These are phyloP conservation scores for Exophiala phaeomuriformis DNA, from an alignment of 2,329 filamentous ascomycete species.

Conservation along the genomic window DNA sequence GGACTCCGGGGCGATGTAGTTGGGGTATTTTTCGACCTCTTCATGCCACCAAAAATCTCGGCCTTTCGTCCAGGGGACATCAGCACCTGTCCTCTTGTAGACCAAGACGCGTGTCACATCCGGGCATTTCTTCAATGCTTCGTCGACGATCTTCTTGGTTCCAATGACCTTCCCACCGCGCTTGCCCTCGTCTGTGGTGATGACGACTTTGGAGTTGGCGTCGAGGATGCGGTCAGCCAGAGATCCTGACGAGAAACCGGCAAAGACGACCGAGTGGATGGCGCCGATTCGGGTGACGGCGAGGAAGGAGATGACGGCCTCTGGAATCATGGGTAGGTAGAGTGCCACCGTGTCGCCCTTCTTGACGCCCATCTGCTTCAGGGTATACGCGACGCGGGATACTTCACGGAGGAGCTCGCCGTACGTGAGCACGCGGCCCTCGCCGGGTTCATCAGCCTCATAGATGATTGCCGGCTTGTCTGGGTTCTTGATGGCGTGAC, in stretches of 20 bases:
- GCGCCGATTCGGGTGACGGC: slow-evolving; percentile 89
- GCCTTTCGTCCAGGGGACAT: slow-evolving; percentile 81
- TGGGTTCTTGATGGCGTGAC: slow-evolving; percentile 91
- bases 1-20: slow-evolving; percentile 79
- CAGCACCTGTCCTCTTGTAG: slow-evolving; percentile 88
- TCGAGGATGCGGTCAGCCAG: slow-evolving; percentile 91
- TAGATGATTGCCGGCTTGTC: slow-evolving; percentile 95
- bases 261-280: slow-evolving; percentile 95
- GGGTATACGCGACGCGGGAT: slow-evolving; percentile 73
- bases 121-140: slow-evolving; percentile 91
- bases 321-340: slow-evolving; percentile 98
- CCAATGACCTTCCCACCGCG: slow-evolving; percentile 95
- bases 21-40: slow-evolving; percentile 92
- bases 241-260: slow-evolving; percentile 93
- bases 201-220: slow-evolving; percentile 83
- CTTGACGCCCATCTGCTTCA: slow-evolving; percentile 92
- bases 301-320: slow-evolving; percentile 83
- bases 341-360: slow-evolving; percentile 97
- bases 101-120: slow-evolving; percentile 79
- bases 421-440: slow-evolving; percentile 87
- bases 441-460: slow-evolving; percentile 83
- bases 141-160: slow-evolving; percentile 95
- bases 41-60: slow-evolving; percentile 98
- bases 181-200: slow-evolving; percentile 96
- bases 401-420: slow-evolving; percentile 89